Evolutionary conservation across 148 eudicot genomes (phyloP).

Genomic region (Camellia sinensis): DNA sequence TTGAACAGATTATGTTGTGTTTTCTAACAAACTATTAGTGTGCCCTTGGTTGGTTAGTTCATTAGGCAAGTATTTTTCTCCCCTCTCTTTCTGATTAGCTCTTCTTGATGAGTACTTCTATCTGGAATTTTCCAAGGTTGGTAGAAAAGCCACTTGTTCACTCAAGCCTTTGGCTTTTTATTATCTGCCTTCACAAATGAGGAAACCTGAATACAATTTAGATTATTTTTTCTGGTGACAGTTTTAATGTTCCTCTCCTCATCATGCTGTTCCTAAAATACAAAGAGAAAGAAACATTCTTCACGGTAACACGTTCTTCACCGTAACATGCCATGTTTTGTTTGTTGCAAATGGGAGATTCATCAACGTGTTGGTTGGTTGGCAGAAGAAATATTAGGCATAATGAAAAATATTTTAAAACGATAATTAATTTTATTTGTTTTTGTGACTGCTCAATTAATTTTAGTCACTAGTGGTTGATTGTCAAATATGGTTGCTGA

Average conservation of each 20-base stretch:
- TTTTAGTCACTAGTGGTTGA: background rate
- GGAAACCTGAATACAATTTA: too few species aligned
- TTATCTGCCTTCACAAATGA: too few species aligned
- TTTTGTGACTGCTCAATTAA: background rate
- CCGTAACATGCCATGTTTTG: background rate
- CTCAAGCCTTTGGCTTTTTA: too few species aligned
- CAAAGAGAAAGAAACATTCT: background rate
- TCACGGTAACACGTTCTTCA: background rate
- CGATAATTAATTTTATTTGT: background rate
- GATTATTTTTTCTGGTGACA: background rate
- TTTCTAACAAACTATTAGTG: too few species aligned
- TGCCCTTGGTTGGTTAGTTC: too few species aligned
- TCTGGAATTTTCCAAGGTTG: too few species aligned
- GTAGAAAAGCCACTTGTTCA: too few species aligned
- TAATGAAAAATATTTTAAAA: background rate
- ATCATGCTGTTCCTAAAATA: background rate
- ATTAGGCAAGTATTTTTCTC: too few species aligned
- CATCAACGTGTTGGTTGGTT: background rate
- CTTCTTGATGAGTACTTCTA: too few species aligned
- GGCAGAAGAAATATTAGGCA: background rate
- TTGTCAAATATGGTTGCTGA: constrained; percentile 10
- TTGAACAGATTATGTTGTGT: too few species aligned
- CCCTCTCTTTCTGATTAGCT: too few species aligned
- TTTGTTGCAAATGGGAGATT: background rate
- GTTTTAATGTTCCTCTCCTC: background rate